Evolutionary conservation across 2,329 filamentous ascomycete species (phyloP).

Genomic region (Zasmidium angulare): DNA sequence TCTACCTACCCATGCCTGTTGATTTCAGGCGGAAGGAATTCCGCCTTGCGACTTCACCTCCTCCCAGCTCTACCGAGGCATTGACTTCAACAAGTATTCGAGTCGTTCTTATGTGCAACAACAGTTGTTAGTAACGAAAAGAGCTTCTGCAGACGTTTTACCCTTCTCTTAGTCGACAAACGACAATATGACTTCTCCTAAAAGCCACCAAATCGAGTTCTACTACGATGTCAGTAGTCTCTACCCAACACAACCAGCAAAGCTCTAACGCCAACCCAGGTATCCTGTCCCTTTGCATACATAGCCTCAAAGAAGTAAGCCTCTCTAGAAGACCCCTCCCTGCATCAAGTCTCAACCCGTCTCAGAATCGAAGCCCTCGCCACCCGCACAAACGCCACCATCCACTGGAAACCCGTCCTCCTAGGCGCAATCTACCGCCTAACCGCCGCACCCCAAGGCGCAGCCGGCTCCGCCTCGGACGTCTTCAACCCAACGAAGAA

Average conservation of each 20-base stretch:
- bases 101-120: background rate
- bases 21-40: background rate
- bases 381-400: constrained; percentile 16
- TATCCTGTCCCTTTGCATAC: constrained; percentile 26
- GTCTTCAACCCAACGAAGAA: constrained; percentile 28
- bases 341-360: background rate
- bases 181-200: background rate
- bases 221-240: constrained; percentile 21
- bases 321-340: no score
- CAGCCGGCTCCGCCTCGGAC: constrained; percentile 25
- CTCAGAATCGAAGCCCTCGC: constrained; percentile 22
- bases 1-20: no score
- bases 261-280: background rate
- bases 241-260: background rate
- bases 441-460: constrained; percentile 25
- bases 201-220: constrained; percentile 19
- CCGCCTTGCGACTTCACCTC: background rate
- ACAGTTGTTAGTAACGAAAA: no score
- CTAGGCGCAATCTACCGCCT: constrained; percentile 27
- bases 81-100: background rate
- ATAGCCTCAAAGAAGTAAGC: constrained; percentile 25
- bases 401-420: constrained; percentile 24
- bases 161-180: background rate
- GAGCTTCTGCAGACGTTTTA: no score
- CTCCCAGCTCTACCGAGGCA: background rate